These are phyloP conservation scores for Trichoderma semiorbis DNA, from an alignment of 2,329 filamentous ascomycete genomes.

Conservation along the genomic window DNA sequence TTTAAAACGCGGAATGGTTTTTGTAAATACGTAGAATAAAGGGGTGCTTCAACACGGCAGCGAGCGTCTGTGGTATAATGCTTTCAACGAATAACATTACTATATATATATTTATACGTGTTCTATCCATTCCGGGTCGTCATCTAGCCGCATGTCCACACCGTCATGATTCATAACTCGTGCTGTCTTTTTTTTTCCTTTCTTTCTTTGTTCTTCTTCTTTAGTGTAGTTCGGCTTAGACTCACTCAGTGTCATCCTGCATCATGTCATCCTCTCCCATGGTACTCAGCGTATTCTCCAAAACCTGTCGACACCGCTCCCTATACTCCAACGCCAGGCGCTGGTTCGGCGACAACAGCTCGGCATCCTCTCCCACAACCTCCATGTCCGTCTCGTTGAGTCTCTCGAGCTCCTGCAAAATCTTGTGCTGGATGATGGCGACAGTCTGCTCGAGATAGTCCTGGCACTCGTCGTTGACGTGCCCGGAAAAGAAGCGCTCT, in stretches of 20 bases:
- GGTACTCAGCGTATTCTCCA: slow-evolving; percentile 43
- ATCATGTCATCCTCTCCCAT: slow-evolving; percentile 34
- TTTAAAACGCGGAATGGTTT: not conserved
- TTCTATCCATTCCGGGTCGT: not conserved
- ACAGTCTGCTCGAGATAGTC: slow-evolving; percentile 35
- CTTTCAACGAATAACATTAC: slow-evolving; percentile 2
- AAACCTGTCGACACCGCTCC: slow-evolving; percentile 44
- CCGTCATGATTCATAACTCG: not conserved
- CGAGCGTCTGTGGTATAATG: not conserved
- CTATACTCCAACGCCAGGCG: slow-evolving; percentile 48
- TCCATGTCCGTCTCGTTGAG: slow-evolving; percentile 47
- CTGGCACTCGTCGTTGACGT: slow-evolving; percentile 28
- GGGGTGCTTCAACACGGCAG: not conserved
- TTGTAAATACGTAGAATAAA: not conserved
- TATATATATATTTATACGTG: slow-evolving; percentile 8
- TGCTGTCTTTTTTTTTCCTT: not conserved
- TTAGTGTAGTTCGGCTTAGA: not conserved
- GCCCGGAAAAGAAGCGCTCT: slow-evolving; percentile 31
- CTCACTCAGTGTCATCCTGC: slow-evolving; percentile 2
- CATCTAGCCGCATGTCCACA: not conserved
- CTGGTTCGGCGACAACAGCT: slow-evolving; percentile 43
- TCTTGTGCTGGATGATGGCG: slow-evolving; percentile 42
- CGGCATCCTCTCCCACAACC: slow-evolving; percentile 38
- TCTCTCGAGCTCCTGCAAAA: slow-evolving; percentile 42
- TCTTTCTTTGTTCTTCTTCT: not conserved